These are phyloP conservation scores for Colletotrichum melonis DNA, from an alignment of 2,329 filamentous ascomycete species.

Conservation along the genomic window DNA sequence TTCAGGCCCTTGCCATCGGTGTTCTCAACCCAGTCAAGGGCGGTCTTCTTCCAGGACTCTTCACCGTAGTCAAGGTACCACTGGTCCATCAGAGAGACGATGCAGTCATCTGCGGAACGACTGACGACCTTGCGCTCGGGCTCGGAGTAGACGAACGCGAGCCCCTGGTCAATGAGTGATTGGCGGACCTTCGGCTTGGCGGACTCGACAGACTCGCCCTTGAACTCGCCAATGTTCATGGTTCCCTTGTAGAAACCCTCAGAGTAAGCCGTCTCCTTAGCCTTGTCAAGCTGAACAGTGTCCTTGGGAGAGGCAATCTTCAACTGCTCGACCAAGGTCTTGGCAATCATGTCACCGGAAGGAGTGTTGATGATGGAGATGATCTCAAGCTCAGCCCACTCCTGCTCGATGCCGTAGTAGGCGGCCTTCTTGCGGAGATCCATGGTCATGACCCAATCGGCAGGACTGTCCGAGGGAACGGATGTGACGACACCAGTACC, in stretches of 20 bases:
- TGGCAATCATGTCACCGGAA: constrained; percentile 87
- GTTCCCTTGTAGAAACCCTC: constrained; percentile 91
- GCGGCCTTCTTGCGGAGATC: constrained; percentile 96
- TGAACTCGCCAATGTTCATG: constrained; percentile 89
- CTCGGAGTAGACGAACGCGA: constrained; percentile 93
- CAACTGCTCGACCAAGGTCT: constrained; percentile 86
- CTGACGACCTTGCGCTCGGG: constrained; percentile 91
- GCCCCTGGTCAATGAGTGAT: constrained; percentile 78
- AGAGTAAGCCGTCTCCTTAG: constrained; percentile 94
- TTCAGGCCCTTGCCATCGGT: constrained; percentile 77
- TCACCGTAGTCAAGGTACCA: constrained; percentile 99
- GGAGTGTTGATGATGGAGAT: constrained; percentile 91
- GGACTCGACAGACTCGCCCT: constrained; percentile 85
- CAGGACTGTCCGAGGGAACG: constrained; percentile 94
- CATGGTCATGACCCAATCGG: constrained; percentile 90
- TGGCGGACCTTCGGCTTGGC: constrained; percentile 88
- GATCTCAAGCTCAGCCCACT: constrained; percentile 94
- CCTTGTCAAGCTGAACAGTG: constrained; percentile 87
- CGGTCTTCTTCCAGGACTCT: constrained; percentile 84
- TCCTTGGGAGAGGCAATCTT: constrained; percentile 99
- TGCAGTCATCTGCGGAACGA: constrained; percentile 91
- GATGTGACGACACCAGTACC: constrained; percentile 97
- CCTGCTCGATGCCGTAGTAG: constrained; percentile 95
- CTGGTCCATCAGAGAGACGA: constrained; percentile 92
- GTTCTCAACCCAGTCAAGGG: constrained; percentile 78